Evolutionary conservation across 2,329 filamentous ascomycete species (phyloP).

Genomic region (Colletotrichum orchidophilum): DNA sequence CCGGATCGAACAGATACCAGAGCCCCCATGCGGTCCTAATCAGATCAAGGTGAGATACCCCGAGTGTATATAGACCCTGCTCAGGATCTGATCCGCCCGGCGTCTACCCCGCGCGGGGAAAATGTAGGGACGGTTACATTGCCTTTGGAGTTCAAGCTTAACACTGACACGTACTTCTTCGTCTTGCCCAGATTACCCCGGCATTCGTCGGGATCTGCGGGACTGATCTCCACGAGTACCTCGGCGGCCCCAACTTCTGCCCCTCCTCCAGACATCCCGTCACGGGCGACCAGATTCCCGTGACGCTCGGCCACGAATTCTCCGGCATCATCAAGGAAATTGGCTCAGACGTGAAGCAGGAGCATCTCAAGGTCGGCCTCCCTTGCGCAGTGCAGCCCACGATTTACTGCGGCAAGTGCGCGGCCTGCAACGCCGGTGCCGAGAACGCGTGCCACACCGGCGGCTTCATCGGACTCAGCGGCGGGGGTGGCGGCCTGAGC

Average conservation of each 20-base stretch:
- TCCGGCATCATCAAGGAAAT: slow-evolving; percentile 67
- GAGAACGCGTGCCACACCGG: slow-evolving; percentile 53
- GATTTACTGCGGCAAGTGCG: slow-evolving; percentile 63
- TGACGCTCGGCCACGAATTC: slow-evolving; percentile 72
- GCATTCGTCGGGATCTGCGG: slow-evolving; percentile 47
- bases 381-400: slow-evolving; percentile 66
- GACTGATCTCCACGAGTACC: slow-evolving; percentile 45
- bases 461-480: slow-evolving; percentile 45
- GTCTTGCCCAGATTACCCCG: slow-evolving; percentile 37
- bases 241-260: slow-evolving; percentile 41
- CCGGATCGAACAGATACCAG: slow-evolving; percentile 60
- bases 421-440: slow-evolving; percentile 57
- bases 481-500: slow-evolving; percentile 62
- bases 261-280: slow-evolving; percentile 59
- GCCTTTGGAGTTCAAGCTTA: slow-evolving; percentile 5
- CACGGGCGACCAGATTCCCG: slow-evolving; percentile 63
- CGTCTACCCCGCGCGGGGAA: slow-evolving; percentile 7
- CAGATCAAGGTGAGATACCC: slow-evolving; percentile 51
- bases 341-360: slow-evolving; percentile 11
- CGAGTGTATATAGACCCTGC: neutral
- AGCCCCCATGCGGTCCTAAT: slow-evolving; percentile 55
- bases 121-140: neutral
- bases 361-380: slow-evolving; percentile 59
- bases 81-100: neutral
- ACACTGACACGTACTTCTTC: neutral